A percentile compares a stretch with the other conserved stretches of the same genome.
Evolutionary conservation across 2,329 filamentous ascomycete species (phyloP).

Genomic region (Scedosporium boydii): DNA sequence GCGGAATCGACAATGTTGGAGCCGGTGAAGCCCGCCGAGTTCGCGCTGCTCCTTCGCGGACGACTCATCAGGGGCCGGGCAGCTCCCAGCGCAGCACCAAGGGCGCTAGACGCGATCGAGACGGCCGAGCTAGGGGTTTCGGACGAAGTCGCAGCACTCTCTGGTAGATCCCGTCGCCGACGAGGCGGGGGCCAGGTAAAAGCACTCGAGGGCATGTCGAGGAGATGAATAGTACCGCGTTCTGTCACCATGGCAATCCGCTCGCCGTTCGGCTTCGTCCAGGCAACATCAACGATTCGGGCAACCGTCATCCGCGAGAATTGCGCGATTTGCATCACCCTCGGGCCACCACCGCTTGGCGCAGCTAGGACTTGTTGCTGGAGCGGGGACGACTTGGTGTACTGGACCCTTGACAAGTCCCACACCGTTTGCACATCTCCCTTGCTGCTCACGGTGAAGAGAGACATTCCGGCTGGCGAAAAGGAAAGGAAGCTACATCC

Average conservation of each 20-base stretch:
- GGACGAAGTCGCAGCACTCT: constrained; percentile 30
- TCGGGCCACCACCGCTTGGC: constrained; percentile 32
- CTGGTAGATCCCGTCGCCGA: constrained; percentile 33
- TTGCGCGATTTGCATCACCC: constrained; percentile 75
- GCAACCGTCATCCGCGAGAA: constrained; percentile 90
- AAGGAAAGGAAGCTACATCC: constrained; percentile 78
- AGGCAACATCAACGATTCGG: constrained; percentile 80
- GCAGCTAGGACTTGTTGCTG: constrained; percentile 32
- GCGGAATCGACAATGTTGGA: constrained; percentile 36
- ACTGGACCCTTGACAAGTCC: constrained; percentile 62
- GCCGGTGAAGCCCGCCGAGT: constrained; percentile 11
- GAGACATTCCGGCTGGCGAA: constrained; percentile 59
- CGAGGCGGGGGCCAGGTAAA: constrained; percentile 79
- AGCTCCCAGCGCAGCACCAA: constrained; percentile 61
- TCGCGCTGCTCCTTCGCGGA: constrained; percentile 41
- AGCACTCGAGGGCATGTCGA: constrained; percentile 73
- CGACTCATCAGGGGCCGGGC: constrained; percentile 51
- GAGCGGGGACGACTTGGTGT: constrained; percentile 51
- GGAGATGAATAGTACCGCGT: constrained; percentile 87
- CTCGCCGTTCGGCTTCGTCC: constrained; percentile 74
- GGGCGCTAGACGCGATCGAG: constrained; percentile 59
- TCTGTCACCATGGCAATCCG: constrained; percentile 84
- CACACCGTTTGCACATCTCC: constrained; percentile 77
- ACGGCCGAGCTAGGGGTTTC: constrained; percentile 47
- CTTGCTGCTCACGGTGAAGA: constrained; percentile 74